A percentile compares a stretch with the other conserved stretches of the same genome.
phyloP scores from a whole-genome alignment of 345 rosid species.

The Eucalyptus virginea region DNA sequence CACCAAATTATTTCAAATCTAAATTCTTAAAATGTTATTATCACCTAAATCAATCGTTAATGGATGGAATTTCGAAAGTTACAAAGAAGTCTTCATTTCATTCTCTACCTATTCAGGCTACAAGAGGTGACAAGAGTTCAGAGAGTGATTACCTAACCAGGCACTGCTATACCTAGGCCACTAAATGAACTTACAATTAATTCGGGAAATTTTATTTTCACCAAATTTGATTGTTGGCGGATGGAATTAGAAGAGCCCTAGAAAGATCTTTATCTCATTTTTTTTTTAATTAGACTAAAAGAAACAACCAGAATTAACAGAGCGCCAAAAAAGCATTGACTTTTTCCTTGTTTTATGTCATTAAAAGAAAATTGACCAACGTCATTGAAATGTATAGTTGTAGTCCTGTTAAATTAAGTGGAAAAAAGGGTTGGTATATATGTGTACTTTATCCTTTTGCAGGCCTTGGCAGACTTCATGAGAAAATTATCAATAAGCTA shows the following conservation, averaged over 20 bases:
- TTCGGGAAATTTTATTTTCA: neutral
- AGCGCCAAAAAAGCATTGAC: neutral
- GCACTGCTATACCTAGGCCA: neutral
- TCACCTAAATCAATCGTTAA: neutral
- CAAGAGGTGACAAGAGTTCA: neutral
- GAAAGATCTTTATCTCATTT: neutral
- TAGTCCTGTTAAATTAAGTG: neutral
- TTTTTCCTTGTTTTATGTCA: neutral
- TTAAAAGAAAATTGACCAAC: neutral
- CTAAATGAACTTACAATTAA: neutral
- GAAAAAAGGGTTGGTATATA: neutral
- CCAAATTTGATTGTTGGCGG: neutral
- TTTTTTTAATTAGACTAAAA: neutral
- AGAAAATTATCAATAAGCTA: neutral
- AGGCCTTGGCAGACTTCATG: neutral
- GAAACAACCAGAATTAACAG: neutral
- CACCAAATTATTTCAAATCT: neutral
- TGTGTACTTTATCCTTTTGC: neutral
- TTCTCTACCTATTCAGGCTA: neutral
- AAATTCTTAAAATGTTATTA: no score
- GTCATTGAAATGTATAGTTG: neutral
- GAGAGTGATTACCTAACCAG: no score
- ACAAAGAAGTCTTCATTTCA: neutral
- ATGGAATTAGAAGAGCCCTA: neutral
- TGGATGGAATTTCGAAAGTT: neutral